Evolutionary conservation across 2,329 filamentous ascomycete genomes (phyloP), one percentile per base, ranked within the genome.

Genomic region (Davidsoniella neocaledoniae): DNA sequence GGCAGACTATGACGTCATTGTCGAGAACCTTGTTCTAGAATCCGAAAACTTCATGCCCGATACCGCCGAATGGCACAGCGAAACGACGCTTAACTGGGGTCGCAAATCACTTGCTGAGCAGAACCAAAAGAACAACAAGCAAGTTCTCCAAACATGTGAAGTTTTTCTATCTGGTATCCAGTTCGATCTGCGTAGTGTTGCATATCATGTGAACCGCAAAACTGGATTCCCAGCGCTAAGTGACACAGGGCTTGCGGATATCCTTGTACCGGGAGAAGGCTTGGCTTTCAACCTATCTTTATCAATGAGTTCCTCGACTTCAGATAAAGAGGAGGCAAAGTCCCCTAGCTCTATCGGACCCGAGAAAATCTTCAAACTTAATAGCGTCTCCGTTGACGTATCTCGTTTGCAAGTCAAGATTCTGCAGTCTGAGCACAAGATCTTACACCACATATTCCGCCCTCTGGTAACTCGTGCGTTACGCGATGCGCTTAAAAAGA

Each of bases 31-130:
- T 9, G 83, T 95, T 43, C 76, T 98, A 48, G 91, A 98, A 68
- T 88, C 86, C 56, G 88, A 96, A 70, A 98, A 98, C 67, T 79
- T 98, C 58, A 86, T 88, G 67, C 91, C 91, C 55, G 98, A 98
- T 58, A 74, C 90, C 4, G 65, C 94, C 38, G 90, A 98, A 64
- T 74, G 96, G 54, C 77, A 80, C 53, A 91, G 79, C 61, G 88
- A 96, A 68, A 91, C 96, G 70, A 93, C 91, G 70, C 86, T 88
- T 76, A 81, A 85, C 57, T 94, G 84, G 80, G 91, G 90, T 37
- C 86, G 91, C 61, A 95, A 93, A 79, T 81, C 81, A 63, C 73
- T 87, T 58, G 70, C 74, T 58, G 93, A 76, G 72, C 86, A 81
- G 71, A 81, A 79, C 64, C 81, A 85, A 66, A 88, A 94, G 66